A percentile compares a stretch with the other conserved stretches of the same genome.
phyloP scores from a whole-genome alignment of 768 basidiomycete genomes.

The Hypholoma sublateritium region DNA sequence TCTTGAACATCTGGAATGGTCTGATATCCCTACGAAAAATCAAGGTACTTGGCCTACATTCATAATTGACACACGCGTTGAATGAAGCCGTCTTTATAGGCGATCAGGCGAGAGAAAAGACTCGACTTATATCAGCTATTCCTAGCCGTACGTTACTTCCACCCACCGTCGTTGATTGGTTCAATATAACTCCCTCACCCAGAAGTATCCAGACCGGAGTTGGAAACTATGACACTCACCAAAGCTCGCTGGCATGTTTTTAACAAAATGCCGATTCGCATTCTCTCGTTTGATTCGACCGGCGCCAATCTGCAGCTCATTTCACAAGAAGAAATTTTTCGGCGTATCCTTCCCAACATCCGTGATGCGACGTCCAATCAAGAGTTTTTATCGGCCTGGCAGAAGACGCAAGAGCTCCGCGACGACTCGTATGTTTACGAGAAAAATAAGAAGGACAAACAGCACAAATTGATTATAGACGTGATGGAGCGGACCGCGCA shows the following conservation, averaged over 20 bases:
- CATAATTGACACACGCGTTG: too few relatives aligned
- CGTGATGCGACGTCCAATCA: background rate
- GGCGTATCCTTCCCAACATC: constrained; percentile 1
- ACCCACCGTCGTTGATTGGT: too few relatives aligned
- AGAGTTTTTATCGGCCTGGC: background rate
- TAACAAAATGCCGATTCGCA: constrained; percentile 7
- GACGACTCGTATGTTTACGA: background rate
- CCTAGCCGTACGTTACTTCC: too few relatives aligned
- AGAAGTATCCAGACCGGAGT: background rate
- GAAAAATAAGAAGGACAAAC: background rate
- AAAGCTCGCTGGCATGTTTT: background rate
- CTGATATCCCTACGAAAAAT: too few relatives aligned
- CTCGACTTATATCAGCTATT: too few relatives aligned
- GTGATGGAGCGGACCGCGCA: background rate
- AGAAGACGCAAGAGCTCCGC: background rate
- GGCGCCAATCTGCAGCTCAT: constrained; percentile 1
- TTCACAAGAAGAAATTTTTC: background rate
- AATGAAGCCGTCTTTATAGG: too few relatives aligned
- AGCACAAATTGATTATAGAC: background rate
- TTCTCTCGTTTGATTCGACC: constrained; percentile 1
- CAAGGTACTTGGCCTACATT: too few relatives aligned
- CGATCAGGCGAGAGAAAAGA: too few relatives aligned
- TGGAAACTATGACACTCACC: background rate
- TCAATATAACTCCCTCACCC: background rate
- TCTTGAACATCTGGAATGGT: too few relatives aligned